Percentiles rank a stretch among this genome's conserved stretches.
These are phyloP conservation scores for Pezizomycotina sp. DNA, from an alignment of 2,329 filamentous ascomycete genomes.

Conservation along the genomic window DNA sequence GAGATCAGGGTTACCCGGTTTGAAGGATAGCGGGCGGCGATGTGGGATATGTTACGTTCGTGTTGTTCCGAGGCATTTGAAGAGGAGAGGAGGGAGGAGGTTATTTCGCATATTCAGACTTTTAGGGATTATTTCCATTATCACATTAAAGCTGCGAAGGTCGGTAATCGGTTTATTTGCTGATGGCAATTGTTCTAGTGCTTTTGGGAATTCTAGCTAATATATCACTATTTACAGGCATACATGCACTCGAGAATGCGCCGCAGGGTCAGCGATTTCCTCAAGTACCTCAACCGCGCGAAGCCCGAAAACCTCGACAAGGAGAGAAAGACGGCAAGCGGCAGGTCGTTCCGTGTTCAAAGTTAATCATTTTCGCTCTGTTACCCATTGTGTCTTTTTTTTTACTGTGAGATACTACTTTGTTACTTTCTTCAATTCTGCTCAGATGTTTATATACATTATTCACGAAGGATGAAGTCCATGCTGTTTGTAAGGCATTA, in stretches of 20 bases:
- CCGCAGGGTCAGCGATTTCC: constrained; percentile 90
- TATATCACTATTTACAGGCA: constrained; percentile 37
- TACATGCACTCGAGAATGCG: constrained; percentile 98
- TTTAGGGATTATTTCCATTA: constrained; percentile 99
- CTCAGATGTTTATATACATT: too few species aligned
- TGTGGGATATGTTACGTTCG: constrained; percentile 95
- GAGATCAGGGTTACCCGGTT: constrained; percentile 70
- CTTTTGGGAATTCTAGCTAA: constrained; percentile 9
- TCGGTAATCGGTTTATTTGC: constrained; percentile 26
- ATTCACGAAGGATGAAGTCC: too few species aligned
- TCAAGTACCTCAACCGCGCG: constrained; percentile 93
- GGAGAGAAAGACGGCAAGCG: constrained; percentile 93
- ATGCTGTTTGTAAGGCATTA: too few species aligned
- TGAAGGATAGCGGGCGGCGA: constrained; percentile 55
- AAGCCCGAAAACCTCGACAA: constrained; percentile 79
- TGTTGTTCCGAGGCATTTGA: constrained; percentile 86
- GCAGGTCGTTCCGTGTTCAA: constrained; percentile 54
- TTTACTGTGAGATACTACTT: too few species aligned
- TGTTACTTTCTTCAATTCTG: too few species aligned
- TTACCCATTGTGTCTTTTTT: constrained; percentile 1
- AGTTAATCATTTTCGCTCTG: constrained; percentile 3
- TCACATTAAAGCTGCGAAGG: constrained; percentile 97
- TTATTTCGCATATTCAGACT: constrained; percentile 98
- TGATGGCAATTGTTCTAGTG: constrained; percentile 8
- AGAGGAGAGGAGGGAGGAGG: constrained; percentile 75